These are phyloP conservation scores for Monosporozyma unispora DNA, from an alignment of 805 yeast genomes.

Conservation along the genomic window DNA sequence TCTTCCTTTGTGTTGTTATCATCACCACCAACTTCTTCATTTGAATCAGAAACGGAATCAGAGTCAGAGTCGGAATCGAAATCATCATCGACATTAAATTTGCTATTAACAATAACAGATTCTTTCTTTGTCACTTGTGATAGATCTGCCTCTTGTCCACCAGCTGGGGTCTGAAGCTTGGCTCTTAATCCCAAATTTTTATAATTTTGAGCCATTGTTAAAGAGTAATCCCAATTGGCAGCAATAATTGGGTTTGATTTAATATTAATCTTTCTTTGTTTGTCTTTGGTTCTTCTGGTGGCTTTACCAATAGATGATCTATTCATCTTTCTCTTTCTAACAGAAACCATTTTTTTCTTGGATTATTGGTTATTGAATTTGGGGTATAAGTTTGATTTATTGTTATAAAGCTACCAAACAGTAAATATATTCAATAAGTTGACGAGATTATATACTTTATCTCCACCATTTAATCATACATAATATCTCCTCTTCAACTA, in stretches of 20 bases:
- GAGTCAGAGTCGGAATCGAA: constrained; percentile 35
- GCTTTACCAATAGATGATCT: constrained; percentile 61
- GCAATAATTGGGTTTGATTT: constrained; percentile 75
- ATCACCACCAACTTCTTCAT: constrained; percentile 6
- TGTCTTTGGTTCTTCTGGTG: constrained; percentile 63
- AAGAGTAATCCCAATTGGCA: constrained; percentile 77
- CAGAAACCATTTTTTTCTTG: constrained; percentile 46
- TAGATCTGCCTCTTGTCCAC: constrained; percentile 68
- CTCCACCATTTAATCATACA: too few species aligned
- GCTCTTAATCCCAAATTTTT: constrained; percentile 68
- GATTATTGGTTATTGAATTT: not conserved
- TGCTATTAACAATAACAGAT: constrained; percentile 26
- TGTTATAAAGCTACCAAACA: too few species aligned
- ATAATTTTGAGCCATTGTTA: constrained; percentile 82
- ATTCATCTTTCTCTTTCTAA: constrained; percentile 78
- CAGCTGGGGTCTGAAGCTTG: constrained; percentile 58
- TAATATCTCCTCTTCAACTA: not conserved
- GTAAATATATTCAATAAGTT: too few species aligned
- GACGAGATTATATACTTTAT: too few species aligned
- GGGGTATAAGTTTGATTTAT: too few species aligned
- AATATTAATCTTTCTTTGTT: constrained; percentile 56
- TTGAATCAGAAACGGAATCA: constrained; percentile 24
- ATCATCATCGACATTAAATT: constrained; percentile 13
- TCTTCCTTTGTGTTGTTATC: constrained; percentile 1
- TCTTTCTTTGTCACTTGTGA: constrained; percentile 31